Evolutionary conservation across 768 basidiomycete species (phyloP), one percentile per base, ranked within the genome.

Genomic region (Sporobolomyces phaffii): DNA sequence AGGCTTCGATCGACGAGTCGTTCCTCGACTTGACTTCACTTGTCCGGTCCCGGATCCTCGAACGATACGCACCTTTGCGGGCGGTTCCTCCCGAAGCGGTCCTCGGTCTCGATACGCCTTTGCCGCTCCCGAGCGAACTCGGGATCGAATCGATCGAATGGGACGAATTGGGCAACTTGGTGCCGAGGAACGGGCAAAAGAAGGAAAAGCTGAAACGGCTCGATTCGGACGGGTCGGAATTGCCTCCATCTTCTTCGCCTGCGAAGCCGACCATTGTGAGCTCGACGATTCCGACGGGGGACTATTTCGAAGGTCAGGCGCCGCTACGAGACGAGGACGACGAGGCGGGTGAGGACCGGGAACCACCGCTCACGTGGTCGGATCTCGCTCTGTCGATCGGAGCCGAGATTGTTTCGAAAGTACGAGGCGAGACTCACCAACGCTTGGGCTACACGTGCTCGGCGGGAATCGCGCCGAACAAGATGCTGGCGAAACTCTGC

Each of bases 1-100:
- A 93, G 76, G 96, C 96, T 28, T 94, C 91, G 0, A 96, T 98
- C 40, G 96, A 98, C 74, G 96, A 99, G 73, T 91, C 90, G 0
- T 99, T 93, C 77, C 85, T 98, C 62, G 94, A 98, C 77, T 83
- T 98, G 62, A 89, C 91, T 5, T 82, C 82, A 13, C 86, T 87
- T 38, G 85, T 91, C n/a, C 85, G 89, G 41, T 84, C 86, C 62
- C 79, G 83, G 49, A 78, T 99, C 2, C 79, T 98, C 4, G 81
- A 84, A 53, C 81, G 85, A 45, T 90, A 87, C 74, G 89, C 93
- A 0, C 81, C 90, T 75, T 84, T 99, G 29, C 75, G 81, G 0
- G 83, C 87, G 64, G 84, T 87, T 0, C 85, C 85, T 0, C 73
- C 83, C 10, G 28, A 20, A 28, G 31, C 67, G 2, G 40, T 34